Evolutionary conservation across 257 asterid species (phyloP).

Genomic region (Solanum peruvianum): DNA sequence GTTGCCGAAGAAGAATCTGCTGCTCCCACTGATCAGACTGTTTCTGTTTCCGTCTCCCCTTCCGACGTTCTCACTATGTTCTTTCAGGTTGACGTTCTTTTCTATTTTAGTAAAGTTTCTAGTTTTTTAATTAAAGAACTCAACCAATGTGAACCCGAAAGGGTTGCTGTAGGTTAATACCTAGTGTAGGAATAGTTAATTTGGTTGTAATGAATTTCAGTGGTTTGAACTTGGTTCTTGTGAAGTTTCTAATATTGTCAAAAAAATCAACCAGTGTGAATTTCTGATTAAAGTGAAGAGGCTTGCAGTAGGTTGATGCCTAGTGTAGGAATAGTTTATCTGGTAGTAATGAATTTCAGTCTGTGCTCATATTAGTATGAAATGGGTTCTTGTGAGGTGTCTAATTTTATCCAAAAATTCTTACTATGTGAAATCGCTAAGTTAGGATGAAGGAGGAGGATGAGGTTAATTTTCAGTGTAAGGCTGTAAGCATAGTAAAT

Average conservation of each 20-base stretch:
- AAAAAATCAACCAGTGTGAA: not conserved
- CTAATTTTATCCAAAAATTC: not conserved
- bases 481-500: not conserved
- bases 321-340: not conserved
- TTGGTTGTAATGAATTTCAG: not conserved
- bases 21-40: conserved; percentile 41
- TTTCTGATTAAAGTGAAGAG: not conserved
- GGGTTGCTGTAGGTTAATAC: not conserved
- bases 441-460: not conserved
- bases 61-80: conserved; percentile 85
- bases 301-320: not conserved
- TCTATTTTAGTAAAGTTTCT: not conserved
- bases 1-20: conserved; percentile 15
- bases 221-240: not conserved
- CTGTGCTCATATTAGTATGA: not conserved
- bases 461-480: not conserved
- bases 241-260: not conserved
- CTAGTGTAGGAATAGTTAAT: not conserved
- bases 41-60: conserved; percentile 76
- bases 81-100: conserved; percentile 35
- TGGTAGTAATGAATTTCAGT: not conserved
- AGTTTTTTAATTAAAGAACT: not conserved
- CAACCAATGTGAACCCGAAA: not conserved
- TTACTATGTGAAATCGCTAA: not conserved
- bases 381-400: not conserved